These are phyloP conservation scores for Punctularia strigosozonata DNA, from an alignment of 768 basidiomycete genomes.

Conservation along the genomic window DNA sequence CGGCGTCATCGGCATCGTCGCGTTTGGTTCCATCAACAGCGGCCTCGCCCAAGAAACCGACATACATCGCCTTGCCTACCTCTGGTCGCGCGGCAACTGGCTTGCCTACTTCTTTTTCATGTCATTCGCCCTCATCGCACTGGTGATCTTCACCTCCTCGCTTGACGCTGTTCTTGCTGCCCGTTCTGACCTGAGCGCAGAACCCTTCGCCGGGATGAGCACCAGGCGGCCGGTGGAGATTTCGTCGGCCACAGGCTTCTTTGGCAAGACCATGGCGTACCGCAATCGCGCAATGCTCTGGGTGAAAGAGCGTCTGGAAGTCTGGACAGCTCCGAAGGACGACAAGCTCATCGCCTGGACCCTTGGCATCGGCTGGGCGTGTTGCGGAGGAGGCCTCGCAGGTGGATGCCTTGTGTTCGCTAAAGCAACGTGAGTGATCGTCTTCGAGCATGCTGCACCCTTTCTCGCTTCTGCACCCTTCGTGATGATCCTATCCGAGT, in stretches of 20 bases:
- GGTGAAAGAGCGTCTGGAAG: constrained; percentile 53
- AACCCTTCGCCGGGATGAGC: constrained; percentile 35
- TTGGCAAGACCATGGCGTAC: constrained; percentile 20
- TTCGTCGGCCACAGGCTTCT: constrained; percentile 10
- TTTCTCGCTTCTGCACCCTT: too few relatives aligned
- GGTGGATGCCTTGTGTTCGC: constrained; percentile 86
- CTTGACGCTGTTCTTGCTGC: constrained; percentile 66
- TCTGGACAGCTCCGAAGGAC: constrained; percentile 66
- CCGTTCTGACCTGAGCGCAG: constrained; percentile 56
- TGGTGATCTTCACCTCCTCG: constrained; percentile 57
- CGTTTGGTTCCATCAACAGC: constrained; percentile 75
- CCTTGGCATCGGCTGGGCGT: constrained; percentile 89
- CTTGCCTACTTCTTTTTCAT: constrained; percentile 83
- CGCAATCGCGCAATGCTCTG: constrained; percentile 28
- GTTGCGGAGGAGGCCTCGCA: constrained; percentile 82
- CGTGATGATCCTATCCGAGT: too few relatives aligned
- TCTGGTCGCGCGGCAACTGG: constrained; percentile 87
- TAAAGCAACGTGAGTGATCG: constrained; percentile 54
- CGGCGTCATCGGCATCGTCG: constrained; percentile 81
- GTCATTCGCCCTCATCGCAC: constrained; percentile 48
- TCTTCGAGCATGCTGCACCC: too few relatives aligned
- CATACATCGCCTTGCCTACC: constrained; percentile 60
- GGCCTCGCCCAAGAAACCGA: constrained; percentile 67
- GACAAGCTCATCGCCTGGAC: constrained; percentile 86
- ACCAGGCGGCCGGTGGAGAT: constrained; percentile 12